These are phyloP conservation scores for Citrus mangshanensis DNA, from an alignment of 345 rosid species.

Conservation along the genomic window DNA sequence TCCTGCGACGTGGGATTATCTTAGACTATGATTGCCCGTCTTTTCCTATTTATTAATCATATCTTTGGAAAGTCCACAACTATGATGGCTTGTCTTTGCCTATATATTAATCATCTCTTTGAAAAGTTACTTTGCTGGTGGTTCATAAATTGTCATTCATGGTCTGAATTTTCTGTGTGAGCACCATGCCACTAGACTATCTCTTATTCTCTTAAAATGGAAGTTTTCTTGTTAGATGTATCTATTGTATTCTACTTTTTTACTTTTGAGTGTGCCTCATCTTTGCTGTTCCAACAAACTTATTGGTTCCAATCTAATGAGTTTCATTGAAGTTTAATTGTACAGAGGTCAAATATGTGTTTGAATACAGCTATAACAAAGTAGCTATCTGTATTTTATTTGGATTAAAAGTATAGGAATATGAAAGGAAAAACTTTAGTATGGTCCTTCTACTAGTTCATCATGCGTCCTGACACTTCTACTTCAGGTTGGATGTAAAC, in stretches of 20 bases:
- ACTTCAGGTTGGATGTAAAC: neutral
- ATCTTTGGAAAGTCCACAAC: no score
- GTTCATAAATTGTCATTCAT: neutral
- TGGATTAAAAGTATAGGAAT: neutral
- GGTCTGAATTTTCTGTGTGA: neutral
- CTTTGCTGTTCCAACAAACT: no score
- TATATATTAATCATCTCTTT: neutral
- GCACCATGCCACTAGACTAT: neutral
- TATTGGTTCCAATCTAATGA: neutral
- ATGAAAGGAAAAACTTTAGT: neutral
- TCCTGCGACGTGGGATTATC: neutral
- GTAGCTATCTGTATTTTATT: neutral
- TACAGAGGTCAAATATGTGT: no score
- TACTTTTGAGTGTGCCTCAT: neutral
- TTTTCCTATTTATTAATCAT: no score
- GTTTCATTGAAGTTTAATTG: neutral
- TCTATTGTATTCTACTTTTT: neutral
- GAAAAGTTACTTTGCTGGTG: neutral
- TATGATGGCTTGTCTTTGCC: neutral
- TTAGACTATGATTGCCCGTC: neutral
- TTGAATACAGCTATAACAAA: no score
- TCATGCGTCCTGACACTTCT: neutral
- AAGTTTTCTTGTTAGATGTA: neutral
- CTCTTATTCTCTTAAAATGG: neutral
- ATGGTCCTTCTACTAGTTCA: neutral